Conservation (phyloP, 805 yeast species). For the Ogataea minuta region DNA sequence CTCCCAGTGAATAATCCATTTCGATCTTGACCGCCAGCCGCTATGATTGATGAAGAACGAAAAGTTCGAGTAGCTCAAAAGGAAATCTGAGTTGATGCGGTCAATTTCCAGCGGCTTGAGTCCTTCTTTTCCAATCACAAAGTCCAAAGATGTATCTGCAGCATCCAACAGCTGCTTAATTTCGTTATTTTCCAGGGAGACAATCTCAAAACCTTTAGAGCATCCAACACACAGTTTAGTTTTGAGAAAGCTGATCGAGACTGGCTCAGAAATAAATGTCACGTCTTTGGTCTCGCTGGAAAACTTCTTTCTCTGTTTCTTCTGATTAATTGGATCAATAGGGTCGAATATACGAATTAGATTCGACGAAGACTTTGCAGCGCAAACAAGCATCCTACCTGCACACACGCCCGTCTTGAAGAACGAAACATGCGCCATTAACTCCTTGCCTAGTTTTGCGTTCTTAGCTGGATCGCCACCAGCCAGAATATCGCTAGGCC, state of each 20-base stretch:
- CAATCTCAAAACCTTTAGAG: conserved; percentile 93
- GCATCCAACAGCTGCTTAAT: conserved; percentile 92
- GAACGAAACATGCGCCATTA: conserved; percentile 83
- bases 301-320: conserved; percentile 66
- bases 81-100: conserved; percentile 82
- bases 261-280: conserved; percentile 82
- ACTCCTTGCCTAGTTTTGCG: conserved; percentile 67
- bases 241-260: conserved; percentile 85
- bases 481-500: conserved; percentile 67
- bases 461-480: conserved; percentile 48
- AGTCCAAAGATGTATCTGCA: conserved; percentile 96
- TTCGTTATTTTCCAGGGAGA: conserved; percentile 76
- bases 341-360: conserved; percentile 85
- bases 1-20: conserved; percentile 96
- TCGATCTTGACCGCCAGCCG: conserved; percentile 95
- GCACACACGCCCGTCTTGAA: conserved; percentile 92
- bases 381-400: conserved; percentile 84
- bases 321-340: conserved; percentile 63
- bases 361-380: conserved; percentile 81
- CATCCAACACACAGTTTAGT: conserved; percentile 93
- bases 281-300: conserved; percentile 72
- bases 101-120: conserved; percentile 90
- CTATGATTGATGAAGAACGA: conserved; percentile 92
- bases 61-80: conserved; percentile 86
- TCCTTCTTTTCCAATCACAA: conserved; percentile 79